Evolutionary conservation across 768 basidiomycete genomes (phyloP).

Genomic region (Candolleomyces aberdarensis): DNA sequence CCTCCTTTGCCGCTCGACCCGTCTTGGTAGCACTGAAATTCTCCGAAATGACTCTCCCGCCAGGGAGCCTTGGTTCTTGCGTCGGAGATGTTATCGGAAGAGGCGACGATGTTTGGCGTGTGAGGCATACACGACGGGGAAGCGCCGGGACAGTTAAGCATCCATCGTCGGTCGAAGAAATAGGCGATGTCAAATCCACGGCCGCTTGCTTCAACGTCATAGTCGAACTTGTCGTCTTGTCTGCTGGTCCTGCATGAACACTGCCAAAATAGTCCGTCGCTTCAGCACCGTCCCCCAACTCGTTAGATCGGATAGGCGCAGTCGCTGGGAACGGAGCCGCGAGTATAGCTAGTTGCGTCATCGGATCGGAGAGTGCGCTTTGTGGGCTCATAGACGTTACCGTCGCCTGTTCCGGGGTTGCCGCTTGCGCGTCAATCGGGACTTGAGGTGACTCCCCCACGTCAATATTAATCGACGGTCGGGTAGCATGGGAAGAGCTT

Average conservation of each 20-base stretch:
- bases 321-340: constrained; percentile 5
- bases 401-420: neutral
- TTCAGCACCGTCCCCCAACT: neutral
- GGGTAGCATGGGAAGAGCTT: neutral
- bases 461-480: neutral
- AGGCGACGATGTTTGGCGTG: constrained; percentile 64
- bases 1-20: constrained; percentile 60
- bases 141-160: constrained; percentile 41
- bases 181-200: constrained; percentile 7
- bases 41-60: constrained; percentile 28
- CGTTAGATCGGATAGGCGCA: neutral
- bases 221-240: neutral
- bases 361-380: constrained; percentile 1
- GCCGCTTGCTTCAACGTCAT: neutral
- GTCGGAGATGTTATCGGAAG: constrained; percentile 40
- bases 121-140: constrained; percentile 50
- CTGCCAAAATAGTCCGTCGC: constrained; percentile 6
- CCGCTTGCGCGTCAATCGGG: neutral
- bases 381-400: neutral
- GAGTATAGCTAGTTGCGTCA: constrained; percentile 4
- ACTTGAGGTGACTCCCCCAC: neutral
- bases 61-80: constrained; percentile 31
- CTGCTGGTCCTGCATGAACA: neutral
- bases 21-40: constrained; percentile 26
- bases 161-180: constrained; percentile 13